Evolutionary conservation across 1,284 basidiomycete species (phyloP).

Genomic region (Malassezia furfur): DNA sequence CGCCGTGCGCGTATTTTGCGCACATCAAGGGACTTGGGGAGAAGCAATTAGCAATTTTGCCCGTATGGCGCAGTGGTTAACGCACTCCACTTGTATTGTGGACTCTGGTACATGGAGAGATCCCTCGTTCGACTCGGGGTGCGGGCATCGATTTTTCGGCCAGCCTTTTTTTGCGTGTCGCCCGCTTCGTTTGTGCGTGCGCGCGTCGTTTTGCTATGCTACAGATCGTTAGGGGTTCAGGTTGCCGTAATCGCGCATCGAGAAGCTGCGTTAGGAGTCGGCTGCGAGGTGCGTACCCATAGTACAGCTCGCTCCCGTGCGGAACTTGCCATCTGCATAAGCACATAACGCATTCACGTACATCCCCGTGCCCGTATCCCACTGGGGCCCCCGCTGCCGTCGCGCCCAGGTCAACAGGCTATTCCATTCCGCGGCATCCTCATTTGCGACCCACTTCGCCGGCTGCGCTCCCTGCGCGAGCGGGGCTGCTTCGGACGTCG

Average conservation of each 20-base stretch:
- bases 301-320: slow-evolving; percentile 1
- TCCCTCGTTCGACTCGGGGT: slow-evolving; percentile 24
- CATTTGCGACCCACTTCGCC: not conserved
- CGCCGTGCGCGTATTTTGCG: not conserved
- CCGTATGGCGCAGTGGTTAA: slow-evolving; percentile 24
- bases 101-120: slow-evolving; percentile 18
- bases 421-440: slow-evolving; percentile 21
- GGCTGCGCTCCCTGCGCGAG: not conserved
- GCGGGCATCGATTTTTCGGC: slow-evolving; percentile 13
- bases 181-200: not conserved
- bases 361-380: slow-evolving; percentile 22
- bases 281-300: not conserved
- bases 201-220: too few species aligned
- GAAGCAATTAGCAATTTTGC: slow-evolving; percentile 5
- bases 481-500: too few species aligned
- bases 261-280: slow-evolving; percentile 5
- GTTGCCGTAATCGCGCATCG: not conserved
- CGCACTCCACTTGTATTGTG: slow-evolving; percentile 20
- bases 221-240: not conserved
- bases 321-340: slow-evolving; percentile 18
- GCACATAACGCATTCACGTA: slow-evolving; percentile 2
- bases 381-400: slow-evolving; percentile 16
- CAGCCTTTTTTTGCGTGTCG: too few species aligned
- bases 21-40: not conserved
- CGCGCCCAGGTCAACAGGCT: slow-evolving; percentile 20